Percentiles rank a stretch among this genome's conserved stretches.
Conservation (phyloP, 2,329 filamentous ascomycete species). For the Stagonosporopsis vannaccii region DNA sequence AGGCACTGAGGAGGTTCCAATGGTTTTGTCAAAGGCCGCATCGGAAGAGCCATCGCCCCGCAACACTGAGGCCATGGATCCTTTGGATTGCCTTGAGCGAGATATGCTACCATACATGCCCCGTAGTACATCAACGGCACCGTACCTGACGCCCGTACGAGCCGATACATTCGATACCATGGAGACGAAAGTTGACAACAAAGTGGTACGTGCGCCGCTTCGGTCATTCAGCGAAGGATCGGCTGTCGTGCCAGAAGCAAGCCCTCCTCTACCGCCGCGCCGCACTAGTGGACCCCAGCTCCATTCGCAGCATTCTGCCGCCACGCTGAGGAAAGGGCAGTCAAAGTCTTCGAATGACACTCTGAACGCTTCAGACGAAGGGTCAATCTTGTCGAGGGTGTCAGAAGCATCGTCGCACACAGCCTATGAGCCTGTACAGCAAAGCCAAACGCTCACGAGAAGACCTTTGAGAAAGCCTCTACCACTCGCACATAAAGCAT, state of each 20-base stretch:
- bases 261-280: slow-evolving; percentile 32
- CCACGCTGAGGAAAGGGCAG: slow-evolving; percentile 2
- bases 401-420: slow-evolving; percentile 31
- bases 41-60: not conserved
- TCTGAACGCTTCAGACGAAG: slow-evolving; percentile 7
- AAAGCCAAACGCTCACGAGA: not conserved
- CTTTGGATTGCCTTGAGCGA: slow-evolving; percentile 24
- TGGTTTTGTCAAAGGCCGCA: not conserved
- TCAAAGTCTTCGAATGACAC: slow-evolving; percentile 23
- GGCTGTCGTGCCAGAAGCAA: not conserved
- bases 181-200: not conserved
- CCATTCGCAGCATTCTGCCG: not conserved
- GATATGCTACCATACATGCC: slow-evolving; percentile 29
- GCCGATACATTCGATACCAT: slow-evolving; percentile 8
- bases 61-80: not conserved
- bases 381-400: slow-evolving; percentile 18
- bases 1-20: slow-evolving; percentile 1
- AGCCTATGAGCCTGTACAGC: slow-evolving; percentile 5
- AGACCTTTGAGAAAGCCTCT: not conserved
- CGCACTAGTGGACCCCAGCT: slow-evolving; percentile 22
- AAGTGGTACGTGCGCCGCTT: slow-evolving; percentile 1
- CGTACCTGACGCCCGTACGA: not conserved
- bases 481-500: slow-evolving; percentile 23
- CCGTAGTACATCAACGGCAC: slow-evolving; percentile 16
- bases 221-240: slow-evolving; percentile 20